Evolutionary conservation across 139 green algal genomes (phyloP).

Genomic region (Mychonastes homosphaera): DNA sequence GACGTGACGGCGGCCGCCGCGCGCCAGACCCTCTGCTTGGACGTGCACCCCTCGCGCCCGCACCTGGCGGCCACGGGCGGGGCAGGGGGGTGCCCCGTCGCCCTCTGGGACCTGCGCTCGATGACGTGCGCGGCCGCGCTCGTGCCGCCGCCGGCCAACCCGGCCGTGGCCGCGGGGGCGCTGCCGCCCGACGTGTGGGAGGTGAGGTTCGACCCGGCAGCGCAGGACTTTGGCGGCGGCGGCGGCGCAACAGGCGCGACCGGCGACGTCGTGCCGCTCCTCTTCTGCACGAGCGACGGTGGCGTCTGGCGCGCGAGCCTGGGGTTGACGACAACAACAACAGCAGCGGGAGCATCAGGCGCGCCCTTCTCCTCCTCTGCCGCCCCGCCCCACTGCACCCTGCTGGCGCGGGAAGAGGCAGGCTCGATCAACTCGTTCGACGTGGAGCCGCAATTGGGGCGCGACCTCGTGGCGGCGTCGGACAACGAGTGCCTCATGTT

Average conservation of each 20-base stretch:
- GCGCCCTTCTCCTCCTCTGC: too few relatives aligned
- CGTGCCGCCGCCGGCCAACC: constrained; percentile 1
- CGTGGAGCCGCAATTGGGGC: constrained; percentile 16
- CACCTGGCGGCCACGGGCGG: constrained; percentile 35
- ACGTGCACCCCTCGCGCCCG: constrained; percentile 42
- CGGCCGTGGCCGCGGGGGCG: not conserved
- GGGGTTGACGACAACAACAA: too few relatives aligned
- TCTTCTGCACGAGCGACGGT: constrained; percentile 36
- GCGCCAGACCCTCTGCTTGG: constrained; percentile 24
- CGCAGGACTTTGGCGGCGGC: constrained; percentile 2
- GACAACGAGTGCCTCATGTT: constrained; percentile 31
- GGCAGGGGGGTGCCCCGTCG: constrained; percentile 20
- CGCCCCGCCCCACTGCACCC: too few relatives aligned
- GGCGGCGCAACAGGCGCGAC: not conserved
- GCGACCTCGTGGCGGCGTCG: constrained; percentile 27
- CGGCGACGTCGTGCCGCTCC: constrained; percentile 15
- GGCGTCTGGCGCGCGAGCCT: constrained; percentile 13
- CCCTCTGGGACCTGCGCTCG: constrained; percentile 50
- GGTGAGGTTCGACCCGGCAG: constrained; percentile 21
- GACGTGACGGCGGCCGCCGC: too few relatives aligned
- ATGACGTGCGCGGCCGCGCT: constrained; percentile 25
- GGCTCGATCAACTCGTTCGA: constrained; percentile 33
- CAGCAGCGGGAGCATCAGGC: too few relatives aligned
- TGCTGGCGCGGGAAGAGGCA: constrained; percentile 14
- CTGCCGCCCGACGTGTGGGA: constrained; percentile 30